Evolutionary conservation across 352 stramenopile genomes (phyloP).

Genomic region (Globisporangium cystogenes): DNA sequence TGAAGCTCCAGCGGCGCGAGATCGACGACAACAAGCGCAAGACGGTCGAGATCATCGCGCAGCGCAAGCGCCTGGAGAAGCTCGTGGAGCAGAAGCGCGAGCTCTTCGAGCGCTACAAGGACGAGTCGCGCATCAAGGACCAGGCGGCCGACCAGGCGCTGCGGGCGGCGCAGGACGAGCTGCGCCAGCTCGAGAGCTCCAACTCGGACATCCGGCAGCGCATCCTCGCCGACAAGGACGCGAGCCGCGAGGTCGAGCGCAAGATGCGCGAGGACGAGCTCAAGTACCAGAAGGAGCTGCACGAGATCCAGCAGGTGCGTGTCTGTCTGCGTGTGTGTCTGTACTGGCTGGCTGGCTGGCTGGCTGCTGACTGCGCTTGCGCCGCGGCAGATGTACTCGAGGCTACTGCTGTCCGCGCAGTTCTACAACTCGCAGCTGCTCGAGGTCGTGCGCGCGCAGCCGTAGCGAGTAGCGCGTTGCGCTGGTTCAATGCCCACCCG

Average conservation of each 20-base stretch:
- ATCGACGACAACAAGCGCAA: constrained; percentile 46
- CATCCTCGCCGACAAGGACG: constrained; percentile 43
- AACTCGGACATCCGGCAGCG: constrained; percentile 46
- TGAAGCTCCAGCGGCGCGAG: constrained; percentile 46
- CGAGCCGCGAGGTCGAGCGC: constrained; percentile 52
- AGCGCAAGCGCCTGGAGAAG: constrained; percentile 70
- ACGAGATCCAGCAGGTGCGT: constrained; percentile 51
- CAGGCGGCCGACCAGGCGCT: constrained; percentile 55
- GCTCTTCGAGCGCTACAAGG: constrained; percentile 57
- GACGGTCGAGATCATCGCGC: constrained; percentile 46
- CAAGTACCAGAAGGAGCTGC: constrained; percentile 56
- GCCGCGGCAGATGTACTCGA: constrained; percentile 55
- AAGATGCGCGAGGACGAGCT: constrained; percentile 62
- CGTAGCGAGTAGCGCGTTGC: constrained; percentile 12
- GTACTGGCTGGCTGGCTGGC: neutral
- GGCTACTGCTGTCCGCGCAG: constrained; percentile 50
- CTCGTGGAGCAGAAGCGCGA: constrained; percentile 62
- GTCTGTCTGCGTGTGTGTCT: neutral
- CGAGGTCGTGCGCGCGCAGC: constrained; percentile 30
- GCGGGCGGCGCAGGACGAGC: constrained; percentile 39
- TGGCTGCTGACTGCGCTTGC: constrained; percentile 3
- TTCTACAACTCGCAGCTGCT: constrained; percentile 69
- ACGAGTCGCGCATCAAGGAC: constrained; percentile 61
- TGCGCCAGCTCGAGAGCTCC: constrained; percentile 42
- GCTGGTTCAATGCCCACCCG: neutral